Conservation (phyloP, 208 protist genomes). For the Leishmania braziliensis region DNA sequence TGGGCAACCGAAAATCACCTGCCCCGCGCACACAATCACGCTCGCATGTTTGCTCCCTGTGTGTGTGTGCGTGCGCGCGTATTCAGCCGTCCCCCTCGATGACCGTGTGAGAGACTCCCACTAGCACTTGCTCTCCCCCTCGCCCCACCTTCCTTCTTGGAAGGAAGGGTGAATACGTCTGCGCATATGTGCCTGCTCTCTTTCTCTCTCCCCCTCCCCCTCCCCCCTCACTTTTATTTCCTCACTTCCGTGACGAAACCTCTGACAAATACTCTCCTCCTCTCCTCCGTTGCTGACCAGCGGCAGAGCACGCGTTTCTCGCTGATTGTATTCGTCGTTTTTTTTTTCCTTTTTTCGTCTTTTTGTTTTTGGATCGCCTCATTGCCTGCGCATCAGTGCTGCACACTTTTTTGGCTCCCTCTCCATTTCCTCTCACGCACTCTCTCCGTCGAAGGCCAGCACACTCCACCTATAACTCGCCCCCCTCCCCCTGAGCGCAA, state of each 20-base stretch:
- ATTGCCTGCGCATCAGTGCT: background rate
- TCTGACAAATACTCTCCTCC: background rate
- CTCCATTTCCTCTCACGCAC: slow-evolving; percentile 9
- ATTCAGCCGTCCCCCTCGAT: background rate
- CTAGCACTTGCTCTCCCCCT: background rate
- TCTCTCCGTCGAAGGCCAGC: background rate
- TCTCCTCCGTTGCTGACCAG: background rate
- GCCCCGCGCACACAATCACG: background rate
- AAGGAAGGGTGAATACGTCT: background rate
- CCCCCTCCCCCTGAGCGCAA: background rate
- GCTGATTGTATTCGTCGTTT: background rate
- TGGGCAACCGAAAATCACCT: background rate
- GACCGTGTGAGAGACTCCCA: background rate
- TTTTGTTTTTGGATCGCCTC: background rate
- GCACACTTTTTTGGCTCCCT: slow-evolving; percentile 5
- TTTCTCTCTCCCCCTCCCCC: background rate
- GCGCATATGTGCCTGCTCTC: background rate
- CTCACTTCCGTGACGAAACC: background rate
- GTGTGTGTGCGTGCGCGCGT: background rate
- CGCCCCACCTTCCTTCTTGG: background rate
- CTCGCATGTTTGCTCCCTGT: background rate
- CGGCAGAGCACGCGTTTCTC: background rate
- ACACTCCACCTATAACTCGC: background rate
- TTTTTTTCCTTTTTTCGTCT: slow-evolving; percentile 7
- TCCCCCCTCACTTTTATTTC: background rate